Base-by-base conservation (phyloP, 257 asterid genomes). In the Nicotiana knightiana region DNA sequence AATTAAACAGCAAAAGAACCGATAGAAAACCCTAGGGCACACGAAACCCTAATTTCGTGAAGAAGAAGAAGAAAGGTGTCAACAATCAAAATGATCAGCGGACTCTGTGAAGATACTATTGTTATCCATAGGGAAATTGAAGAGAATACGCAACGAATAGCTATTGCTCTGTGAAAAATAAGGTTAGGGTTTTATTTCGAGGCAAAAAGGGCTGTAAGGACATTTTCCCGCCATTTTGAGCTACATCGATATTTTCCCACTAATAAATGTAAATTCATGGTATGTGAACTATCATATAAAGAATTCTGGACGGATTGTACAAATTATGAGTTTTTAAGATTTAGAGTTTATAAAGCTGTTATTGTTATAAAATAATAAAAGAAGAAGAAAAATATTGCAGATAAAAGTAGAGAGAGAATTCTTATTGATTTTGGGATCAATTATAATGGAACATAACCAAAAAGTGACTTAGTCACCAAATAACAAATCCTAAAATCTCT, bases 151-250 rank as follows among this genome's bases (percentile, higher is more conserved):
- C 48, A 54, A 76, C 3, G 51, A 10, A n/a, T 24, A 54, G 59
- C 37, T 7, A 46, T n/a, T 77, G 51, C 67, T 77, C 59, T 26
- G 46, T 67, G 17, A 65, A 9, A 21, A 58, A 55, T 48, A 59
- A 75, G 61, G 76, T 79, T 84, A 80, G 86, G 87, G 86, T 82
- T 84, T 76, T 67, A 83, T 59, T 57, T 86, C 35, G 59, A 16
- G 17, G 77, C 58, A 33, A 61, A 80, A 48, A 79, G 85, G 67
- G 75, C 65, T 73, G 76, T 26, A 51, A 63, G 79, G 82, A 80
- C 78, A 76, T 79, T 81, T 89, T 90, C 93, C 93, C 91, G 93
- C 93, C 93, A 88, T 76, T 68, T 81, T 64, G 62, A 71, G 55
- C 80, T 85, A 26, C 37, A 26, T 4, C 10, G 13, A 6, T 13